Evolutionary conservation across 768 basidiomycete species (phyloP).

Genomic region (Glaciozyma martinii): DNA sequence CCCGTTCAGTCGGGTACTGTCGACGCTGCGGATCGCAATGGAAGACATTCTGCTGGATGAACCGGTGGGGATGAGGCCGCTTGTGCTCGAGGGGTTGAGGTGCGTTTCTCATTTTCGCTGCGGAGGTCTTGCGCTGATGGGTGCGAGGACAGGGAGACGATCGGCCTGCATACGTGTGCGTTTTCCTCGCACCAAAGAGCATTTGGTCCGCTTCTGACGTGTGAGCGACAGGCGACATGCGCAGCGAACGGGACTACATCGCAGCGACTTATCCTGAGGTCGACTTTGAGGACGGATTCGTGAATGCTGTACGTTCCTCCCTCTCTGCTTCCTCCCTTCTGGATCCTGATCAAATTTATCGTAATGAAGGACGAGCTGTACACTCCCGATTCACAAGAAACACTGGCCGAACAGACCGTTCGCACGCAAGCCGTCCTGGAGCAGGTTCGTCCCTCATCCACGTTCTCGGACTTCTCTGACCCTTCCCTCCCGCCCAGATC

Average conservation of each 20-base stretch:
- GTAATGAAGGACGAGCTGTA: slow-evolving; percentile 32
- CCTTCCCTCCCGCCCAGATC: slow-evolving; percentile 2
- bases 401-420: slow-evolving; percentile 15
- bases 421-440: slow-evolving; percentile 29
- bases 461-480: background rate
- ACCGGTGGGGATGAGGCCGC: slow-evolving; percentile 7
- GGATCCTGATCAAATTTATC: too few species aligned
- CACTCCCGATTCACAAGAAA: slow-evolving; percentile 30
- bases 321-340: too few species aligned
- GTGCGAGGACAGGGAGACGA: slow-evolving; percentile 17
- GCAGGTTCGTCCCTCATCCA: background rate
- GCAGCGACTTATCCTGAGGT: slow-evolving; percentile 23
- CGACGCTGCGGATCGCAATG: slow-evolving; percentile 35
- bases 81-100: slow-evolving; percentile 31
- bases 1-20: slow-evolving; percentile 29
- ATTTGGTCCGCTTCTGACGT: background rate
- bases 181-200: background rate
- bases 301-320: slow-evolving; percentile 7
- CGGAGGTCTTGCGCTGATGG: background rate
- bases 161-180: slow-evolving; percentile 34
- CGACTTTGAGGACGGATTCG: slow-evolving; percentile 32
- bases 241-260: slow-evolving; percentile 28
- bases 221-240: slow-evolving; percentile 28
- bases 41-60: slow-evolving; percentile 12
- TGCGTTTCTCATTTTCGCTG: background rate